Base-by-base conservation (phyloP, 768 basidiomycete genomes). In the Kwoniella newhampshirensis region DNA sequence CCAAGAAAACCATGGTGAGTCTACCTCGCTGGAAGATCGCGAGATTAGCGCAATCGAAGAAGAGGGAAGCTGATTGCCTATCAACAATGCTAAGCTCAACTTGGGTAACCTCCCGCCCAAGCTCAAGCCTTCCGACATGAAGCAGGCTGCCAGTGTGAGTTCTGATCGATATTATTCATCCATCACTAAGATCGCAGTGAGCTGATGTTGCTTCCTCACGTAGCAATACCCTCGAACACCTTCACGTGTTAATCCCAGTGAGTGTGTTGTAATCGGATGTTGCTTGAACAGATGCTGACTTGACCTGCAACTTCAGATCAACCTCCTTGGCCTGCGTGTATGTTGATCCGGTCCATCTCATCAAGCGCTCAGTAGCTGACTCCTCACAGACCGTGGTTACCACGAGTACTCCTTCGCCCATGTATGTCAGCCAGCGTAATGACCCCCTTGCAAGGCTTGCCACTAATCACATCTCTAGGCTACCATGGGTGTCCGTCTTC, bases 401-500 rank as follows among this genome's bases (percentile, higher is more conserved):
- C 78, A 80, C 55, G 75, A 77, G 62, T 78, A 77, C 72, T 75
- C 75, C 9, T 78, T 77, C 66, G 76, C 77, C 20, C 70, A 75
- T 40, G 65, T 70, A 55, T 20, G 65, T 61, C 27, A 39, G 21
- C 36, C 13, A 26, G 25, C 30, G 12, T 20, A 21, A 44, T 18
- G 11, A 11, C 15, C 42, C 25, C 20, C 50, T 36, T 40, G n/a
- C n/a, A n/a, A n/a, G n/a, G n/a, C n/a, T n/a, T n/a, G n/a, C n/a
- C n/a, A n/a, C n/a, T 50, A 43, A 35, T 32, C 20, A 21, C 27
- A 15, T 51, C 15, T 17, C 20, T 46, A 93, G 77, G 93, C 91
- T 28, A 94, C 92, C 3, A 96, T 96, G 92, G 89, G 90, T 59
- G 86, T 87, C n/a, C 86, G 93, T 44, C 84, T 96, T 23, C 93